Conservation (phyloP, 805 yeast genomes). For the Candida piceae region DNA sequence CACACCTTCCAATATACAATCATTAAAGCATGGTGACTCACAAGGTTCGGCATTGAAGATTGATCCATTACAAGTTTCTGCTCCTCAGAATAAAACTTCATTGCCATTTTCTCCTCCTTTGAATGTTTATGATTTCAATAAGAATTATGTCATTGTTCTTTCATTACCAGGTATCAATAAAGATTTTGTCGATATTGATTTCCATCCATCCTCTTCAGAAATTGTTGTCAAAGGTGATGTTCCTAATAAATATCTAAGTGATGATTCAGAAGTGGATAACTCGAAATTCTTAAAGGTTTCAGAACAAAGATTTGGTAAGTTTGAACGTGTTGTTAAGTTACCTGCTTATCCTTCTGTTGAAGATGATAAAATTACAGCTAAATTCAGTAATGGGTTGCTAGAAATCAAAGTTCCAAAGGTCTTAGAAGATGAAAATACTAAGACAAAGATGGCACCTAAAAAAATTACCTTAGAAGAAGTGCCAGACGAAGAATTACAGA, state of each 20-base stretch:
- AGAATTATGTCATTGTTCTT: slow-evolving; percentile 41
- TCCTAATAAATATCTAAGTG: slow-evolving; percentile 34
- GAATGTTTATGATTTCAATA: slow-evolving; percentile 49
- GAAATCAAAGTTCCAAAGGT: slow-evolving; percentile 48
- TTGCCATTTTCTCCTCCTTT: slow-evolving; percentile 55
- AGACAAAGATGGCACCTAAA: slow-evolving; percentile 15
- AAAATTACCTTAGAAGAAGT: slow-evolving; percentile 25
- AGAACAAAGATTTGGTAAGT: slow-evolving; percentile 52
- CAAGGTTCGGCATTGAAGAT: slow-evolving; percentile 16
- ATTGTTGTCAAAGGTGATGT: slow-evolving; percentile 46
- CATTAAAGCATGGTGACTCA: slow-evolving; percentile 15
- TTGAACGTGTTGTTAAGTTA: slow-evolving; percentile 52
- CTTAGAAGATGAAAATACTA: slow-evolving; percentile 13
- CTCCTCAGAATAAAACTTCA: slow-evolving; percentile 36
- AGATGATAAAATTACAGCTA: slow-evolving; percentile 51
- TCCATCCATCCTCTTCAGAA: slow-evolving; percentile 53
- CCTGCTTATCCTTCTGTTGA: slow-evolving; percentile 48
- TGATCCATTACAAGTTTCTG: slow-evolving; percentile 41
- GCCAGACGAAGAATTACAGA: slow-evolving; percentile 28
- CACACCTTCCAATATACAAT: slow-evolving; percentile 13
- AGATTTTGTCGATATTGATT: slow-evolving; percentile 49
- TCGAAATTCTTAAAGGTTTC: slow-evolving; percentile 37
- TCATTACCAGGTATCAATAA: slow-evolving; percentile 58
- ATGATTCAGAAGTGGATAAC: slow-evolving; percentile 28
- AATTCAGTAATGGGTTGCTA: slow-evolving; percentile 48